Evolutionary conservation across 1,284 basidiomycete genomes (phyloP).

Genomic region (Irpex sp.): DNA sequence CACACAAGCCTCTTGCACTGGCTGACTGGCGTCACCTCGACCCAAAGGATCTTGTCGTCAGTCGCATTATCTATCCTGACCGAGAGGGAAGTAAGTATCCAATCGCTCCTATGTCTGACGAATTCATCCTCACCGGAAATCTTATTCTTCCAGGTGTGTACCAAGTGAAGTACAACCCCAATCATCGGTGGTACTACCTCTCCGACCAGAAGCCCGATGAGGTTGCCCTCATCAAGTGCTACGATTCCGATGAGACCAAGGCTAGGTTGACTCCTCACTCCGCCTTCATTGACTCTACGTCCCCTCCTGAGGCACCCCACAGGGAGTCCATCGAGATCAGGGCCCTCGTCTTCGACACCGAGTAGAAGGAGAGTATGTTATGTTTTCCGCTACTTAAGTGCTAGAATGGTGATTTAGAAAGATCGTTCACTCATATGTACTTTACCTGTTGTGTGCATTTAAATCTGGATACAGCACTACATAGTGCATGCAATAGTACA

Average conservation of each 20-base stretch:
- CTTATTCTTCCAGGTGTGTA: constrained; percentile 19
- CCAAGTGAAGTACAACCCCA: constrained; percentile 31
- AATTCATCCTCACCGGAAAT: not conserved
- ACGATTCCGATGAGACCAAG: constrained; percentile 33
- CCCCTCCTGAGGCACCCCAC: constrained; percentile 33
- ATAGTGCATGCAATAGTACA: too few relatives aligned
- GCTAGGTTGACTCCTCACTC: constrained; percentile 42
- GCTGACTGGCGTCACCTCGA: constrained; percentile 53
- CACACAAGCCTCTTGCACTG: constrained; percentile 52
- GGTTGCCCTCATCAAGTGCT: constrained; percentile 45
- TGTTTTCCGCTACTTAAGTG: too few relatives aligned
- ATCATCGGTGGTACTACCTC: constrained; percentile 44
- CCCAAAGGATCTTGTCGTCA: constrained; percentile 38
- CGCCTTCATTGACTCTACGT: constrained; percentile 36
- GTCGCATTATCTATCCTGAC: constrained; percentile 42
- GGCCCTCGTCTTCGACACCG: constrained; percentile 32
- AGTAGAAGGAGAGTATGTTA: constrained; percentile 7
- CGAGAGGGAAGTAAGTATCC: constrained; percentile 48
- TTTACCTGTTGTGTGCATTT: not conserved
- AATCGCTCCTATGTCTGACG: not conserved
- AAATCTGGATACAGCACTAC: not conserved
- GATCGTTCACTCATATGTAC: too few relatives aligned
- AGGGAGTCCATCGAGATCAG: constrained; percentile 40
- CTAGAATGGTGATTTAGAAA: too few relatives aligned
- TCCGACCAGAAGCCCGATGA: constrained; percentile 41